Base-by-base conservation (phyloP, 2,329 filamentous ascomycete species). In the Aspergillus proliferans region DNA sequence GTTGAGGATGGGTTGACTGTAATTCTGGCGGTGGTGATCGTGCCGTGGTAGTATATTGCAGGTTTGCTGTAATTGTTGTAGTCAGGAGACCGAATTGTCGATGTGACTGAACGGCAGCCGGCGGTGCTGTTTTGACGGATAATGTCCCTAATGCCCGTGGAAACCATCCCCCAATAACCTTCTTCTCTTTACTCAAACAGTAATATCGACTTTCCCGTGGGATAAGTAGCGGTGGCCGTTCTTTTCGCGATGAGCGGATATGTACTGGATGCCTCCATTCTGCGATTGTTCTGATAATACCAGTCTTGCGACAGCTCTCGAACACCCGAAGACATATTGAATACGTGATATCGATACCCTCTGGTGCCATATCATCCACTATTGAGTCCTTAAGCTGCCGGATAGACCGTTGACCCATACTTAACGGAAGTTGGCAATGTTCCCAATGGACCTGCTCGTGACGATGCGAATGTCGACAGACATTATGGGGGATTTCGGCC, bases 351-450 rank as follows among this genome's bases (percentile, higher is more conserved):
- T 19, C 5, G 5, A 40, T 12, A 12, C 10, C 5, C 2, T 18
- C 34, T 3, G n/a, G 14, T 36, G 14, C 34, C 34, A 36, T 7
- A 36, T 18, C 3, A n/a, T 36, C 34, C 34, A 18, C n/a, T 2
- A 22, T 22, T 18, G 3, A 18, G 38, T 19, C 10, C 18, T 40
- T 12, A 8, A 21, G 12, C 8, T 21, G 26, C 10, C 10, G 10
- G 26, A 30, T 6, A 22, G 38, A 40, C 3, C 15, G 26, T 30
- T 12, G 26, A 22, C 51, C 44, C 3, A 59, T 30, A 33, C 51
- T 58, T 8, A 53, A 45, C 7, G 53, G 55, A n/a, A 58, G 48
- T 10, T 47, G 46, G 4, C 51, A 39, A 21, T 59, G 56, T 46
- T 57, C 50, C 28, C 45, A 38, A 12, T 49, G 51, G 9, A 57